A percentile compares a stretch with the other conserved stretches of the same genome.
These are phyloP conservation scores for Eucalyptus globulus DNA, from an alignment of 345 rosid species.

Conservation along the genomic window DNA sequence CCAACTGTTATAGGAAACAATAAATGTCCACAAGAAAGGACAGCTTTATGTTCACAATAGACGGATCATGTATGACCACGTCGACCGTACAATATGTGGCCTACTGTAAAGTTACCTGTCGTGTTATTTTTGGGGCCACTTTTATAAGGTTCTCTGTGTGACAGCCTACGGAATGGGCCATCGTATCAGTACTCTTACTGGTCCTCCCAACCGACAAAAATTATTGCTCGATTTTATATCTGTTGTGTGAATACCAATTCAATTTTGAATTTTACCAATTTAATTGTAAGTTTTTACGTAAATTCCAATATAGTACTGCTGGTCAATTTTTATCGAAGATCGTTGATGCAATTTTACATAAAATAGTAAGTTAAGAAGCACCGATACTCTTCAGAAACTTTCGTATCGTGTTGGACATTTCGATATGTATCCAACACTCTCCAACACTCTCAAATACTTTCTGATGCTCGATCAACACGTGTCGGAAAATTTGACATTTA, in stretches of 20 bases:
- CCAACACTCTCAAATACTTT: fast-evolving
- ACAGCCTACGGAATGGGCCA: neutral
- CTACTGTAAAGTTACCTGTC: neutral
- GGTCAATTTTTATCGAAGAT: neutral
- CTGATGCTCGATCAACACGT: too few species aligned
- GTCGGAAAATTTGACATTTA: fast-evolving
- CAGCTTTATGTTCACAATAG: neutral
- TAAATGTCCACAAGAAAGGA: neutral
- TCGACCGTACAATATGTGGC: neutral
- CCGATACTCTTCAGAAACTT: fast-evolving
- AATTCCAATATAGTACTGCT: neutral
- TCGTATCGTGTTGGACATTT: fast-evolving
- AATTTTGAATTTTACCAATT: neutral
- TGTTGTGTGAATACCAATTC: fast-evolving
- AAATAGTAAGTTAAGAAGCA: fast-evolving
- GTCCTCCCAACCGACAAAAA: neutral
- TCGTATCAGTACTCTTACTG: neutral
- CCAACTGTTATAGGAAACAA: neutral
- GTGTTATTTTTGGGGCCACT: neutral
- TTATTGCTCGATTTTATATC: neutral
- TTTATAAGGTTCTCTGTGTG: neutral
- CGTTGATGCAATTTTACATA: too few species aligned
- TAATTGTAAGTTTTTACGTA: fast-evolving
- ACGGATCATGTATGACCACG: neutral
- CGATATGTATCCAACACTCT: too few species aligned